Evolutionary conservation across 1,284 basidiomycete species (phyloP).

Genomic region (Malassezia restricta): DNA sequence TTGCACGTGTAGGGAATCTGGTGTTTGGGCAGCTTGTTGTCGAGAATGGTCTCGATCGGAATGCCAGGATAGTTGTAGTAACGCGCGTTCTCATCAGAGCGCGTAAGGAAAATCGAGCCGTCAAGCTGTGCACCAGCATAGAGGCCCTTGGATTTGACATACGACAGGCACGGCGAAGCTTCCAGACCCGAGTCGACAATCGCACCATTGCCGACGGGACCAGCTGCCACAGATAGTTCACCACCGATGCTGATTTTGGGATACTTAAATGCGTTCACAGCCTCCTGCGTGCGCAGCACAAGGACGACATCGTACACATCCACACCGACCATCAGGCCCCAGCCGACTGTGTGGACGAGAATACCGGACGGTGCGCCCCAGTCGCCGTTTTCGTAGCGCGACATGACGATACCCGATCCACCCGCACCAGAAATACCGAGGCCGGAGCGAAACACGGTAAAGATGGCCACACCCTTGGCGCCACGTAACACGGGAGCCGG

Average conservation of each 20-base stretch:
- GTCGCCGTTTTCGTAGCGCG: slow-evolving; percentile 34
- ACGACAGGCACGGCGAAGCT: slow-evolving; percentile 38
- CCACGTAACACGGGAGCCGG: slow-evolving; percentile 29
- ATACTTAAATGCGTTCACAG: slow-evolving; percentile 34
- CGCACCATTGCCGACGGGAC: slow-evolving; percentile 46
- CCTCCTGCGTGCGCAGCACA: slow-evolving; percentile 38
- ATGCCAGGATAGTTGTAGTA: slow-evolving; percentile 31
- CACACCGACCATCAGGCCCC: slow-evolving; percentile 40
- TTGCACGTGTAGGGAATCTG: slow-evolving; percentile 19
- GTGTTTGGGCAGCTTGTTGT: slow-evolving; percentile 19
- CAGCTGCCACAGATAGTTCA: slow-evolving; percentile 36
- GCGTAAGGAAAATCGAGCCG: slow-evolving; percentile 37
- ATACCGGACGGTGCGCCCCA: slow-evolving; percentile 44
- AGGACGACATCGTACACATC: slow-evolving; percentile 48
- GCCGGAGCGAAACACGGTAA: slow-evolving; percentile 43
- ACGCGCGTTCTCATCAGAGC: slow-evolving; percentile 33
- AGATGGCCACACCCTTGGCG: slow-evolving; percentile 37
- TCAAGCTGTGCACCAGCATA: slow-evolving; percentile 45
- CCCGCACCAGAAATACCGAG: slow-evolving; percentile 24
- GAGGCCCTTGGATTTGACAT: slow-evolving; percentile 45
- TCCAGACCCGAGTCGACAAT: slow-evolving; percentile 37
- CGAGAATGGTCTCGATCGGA: slow-evolving; percentile 21
- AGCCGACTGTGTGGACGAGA: slow-evolving; percentile 39
- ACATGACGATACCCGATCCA: slow-evolving; percentile 43
- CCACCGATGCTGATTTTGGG: slow-evolving; percentile 42